phyloP scores from a whole-genome alignment of 2,329 filamentous ascomycete genomes.

The Calonectria multiphialidica region DNA sequence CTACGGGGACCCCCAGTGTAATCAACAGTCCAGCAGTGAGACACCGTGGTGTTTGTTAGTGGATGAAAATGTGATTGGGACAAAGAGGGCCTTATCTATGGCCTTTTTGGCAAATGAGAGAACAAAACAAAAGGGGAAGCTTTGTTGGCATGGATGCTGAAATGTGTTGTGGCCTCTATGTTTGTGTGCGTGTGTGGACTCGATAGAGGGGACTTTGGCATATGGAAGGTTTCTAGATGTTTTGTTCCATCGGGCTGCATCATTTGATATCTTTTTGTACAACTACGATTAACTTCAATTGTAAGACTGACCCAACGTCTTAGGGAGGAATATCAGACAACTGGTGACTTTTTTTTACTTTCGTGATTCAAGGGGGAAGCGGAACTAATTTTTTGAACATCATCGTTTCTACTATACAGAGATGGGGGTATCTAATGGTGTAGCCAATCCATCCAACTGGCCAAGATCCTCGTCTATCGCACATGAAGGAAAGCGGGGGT shows the following conservation, averaged over 20 bases:
- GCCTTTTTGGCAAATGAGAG: neutral
- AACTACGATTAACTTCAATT: constrained; percentile 1
- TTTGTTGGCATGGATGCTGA: neutral
- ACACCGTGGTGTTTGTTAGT: neutral
- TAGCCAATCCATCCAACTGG: constrained; percentile 9
- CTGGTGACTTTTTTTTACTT: neutral
- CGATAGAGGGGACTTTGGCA: neutral
- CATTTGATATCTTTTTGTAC: constrained; percentile 20
- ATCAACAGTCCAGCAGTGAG: constrained; percentile 16
- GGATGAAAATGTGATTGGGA: constrained; percentile 18
- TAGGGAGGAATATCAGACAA: neutral
- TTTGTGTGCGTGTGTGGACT: neutral
- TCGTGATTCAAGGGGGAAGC: neutral
- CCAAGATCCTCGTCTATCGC: constrained; percentile 15
- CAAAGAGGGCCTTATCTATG: neutral
- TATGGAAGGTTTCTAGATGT: neutral
- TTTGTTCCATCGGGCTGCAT: constrained; percentile 12
- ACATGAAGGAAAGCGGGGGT: neutral
- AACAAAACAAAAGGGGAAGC: neutral
- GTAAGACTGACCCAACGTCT: neutral
- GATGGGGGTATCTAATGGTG: constrained; percentile 41
- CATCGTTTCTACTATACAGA: constrained; percentile 36
- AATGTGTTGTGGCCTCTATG: neutral
- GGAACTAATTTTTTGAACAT: neutral
- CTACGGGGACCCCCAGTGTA: constrained; percentile 18